Percentiles rank a stretch among this genome's conserved stretches.
Evolutionary conservation across 1,284 basidiomycete species (phyloP).

Genomic region (Gymnopus androsaceus): DNA sequence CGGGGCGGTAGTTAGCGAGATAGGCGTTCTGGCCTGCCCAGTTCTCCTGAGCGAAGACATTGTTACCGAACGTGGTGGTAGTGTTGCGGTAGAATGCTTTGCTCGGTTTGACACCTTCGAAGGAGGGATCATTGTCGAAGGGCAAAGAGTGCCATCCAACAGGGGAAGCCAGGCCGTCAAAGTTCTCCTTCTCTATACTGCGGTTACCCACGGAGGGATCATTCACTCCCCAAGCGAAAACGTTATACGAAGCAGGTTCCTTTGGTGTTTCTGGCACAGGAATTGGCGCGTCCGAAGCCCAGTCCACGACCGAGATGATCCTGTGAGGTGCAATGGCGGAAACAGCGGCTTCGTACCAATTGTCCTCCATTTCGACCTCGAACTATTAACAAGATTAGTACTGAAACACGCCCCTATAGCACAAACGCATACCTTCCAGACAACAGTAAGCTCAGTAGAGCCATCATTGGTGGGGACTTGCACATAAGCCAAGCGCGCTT

Average conservation of each 20-base stretch:
- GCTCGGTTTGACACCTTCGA: constrained; percentile 26
- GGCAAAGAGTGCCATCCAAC: constrained; percentile 86
- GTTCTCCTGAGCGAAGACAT: constrained; percentile 88
- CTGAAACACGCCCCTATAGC: constrained; percentile 4
- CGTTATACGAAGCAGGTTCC: constrained; percentile 57
- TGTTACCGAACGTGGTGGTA: constrained; percentile 88
- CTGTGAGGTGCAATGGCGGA: constrained; percentile 64
- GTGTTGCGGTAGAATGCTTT: constrained; percentile 61
- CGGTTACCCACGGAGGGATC: constrained; percentile 69
- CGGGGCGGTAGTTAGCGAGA: constrained; percentile 80
- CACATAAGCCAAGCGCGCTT: constrained; percentile 68
- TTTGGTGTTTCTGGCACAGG: constrained; percentile 43
- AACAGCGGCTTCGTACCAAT: constrained; percentile 81
- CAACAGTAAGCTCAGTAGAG: constrained; percentile 58
- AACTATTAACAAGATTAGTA: constrained; percentile 44
- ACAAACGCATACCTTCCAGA: constrained; percentile 60
- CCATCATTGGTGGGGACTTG: constrained; percentile 66
- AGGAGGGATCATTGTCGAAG: constrained; percentile 54
- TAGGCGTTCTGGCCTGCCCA: constrained; percentile 83
- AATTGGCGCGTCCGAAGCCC: constrained; percentile 73
- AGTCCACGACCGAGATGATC: constrained; percentile 79
- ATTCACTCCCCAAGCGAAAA: constrained; percentile 76
- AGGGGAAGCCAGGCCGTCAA: constrained; percentile 77
- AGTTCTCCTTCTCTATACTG: constrained; percentile 59
- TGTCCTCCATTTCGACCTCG: constrained; percentile 85